Evolutionary conservation across 78 protist species (phyloP).

Genomic region (Salpingoeca rosetta): DNA sequence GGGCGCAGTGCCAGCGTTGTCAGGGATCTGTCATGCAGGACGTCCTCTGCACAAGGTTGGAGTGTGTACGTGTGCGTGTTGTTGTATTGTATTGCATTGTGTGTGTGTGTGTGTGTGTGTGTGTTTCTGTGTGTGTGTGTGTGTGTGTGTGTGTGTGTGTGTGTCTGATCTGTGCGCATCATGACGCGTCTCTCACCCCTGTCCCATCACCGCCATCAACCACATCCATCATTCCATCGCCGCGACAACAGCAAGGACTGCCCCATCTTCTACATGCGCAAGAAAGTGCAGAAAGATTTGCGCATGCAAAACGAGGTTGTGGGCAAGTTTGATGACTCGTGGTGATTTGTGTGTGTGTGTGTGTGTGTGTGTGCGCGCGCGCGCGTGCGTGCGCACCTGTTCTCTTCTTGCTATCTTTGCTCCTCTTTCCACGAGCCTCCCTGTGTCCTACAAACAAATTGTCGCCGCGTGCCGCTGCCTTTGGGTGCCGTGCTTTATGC

Average conservation of each 20-base stretch:
- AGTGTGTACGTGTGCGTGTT: background rate
- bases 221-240: no score
- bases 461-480: background rate
- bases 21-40: constrained; percentile 65
- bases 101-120: no score
- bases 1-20: constrained; percentile 99
- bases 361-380: background rate
- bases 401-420: background rate
- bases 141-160: background rate
- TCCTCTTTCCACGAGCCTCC: background rate
- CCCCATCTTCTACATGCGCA: constrained; percentile 95
- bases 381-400: background rate
- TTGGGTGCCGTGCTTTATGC: background rate
- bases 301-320: constrained; percentile 51
- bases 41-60: constrained; percentile 57
- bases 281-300: constrained; percentile 87
- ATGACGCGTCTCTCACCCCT: constrained; percentile 13
- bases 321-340: constrained; percentile 65
- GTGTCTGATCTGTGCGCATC: constrained; percentile 19
- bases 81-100: no score
- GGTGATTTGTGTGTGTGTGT: constrained; percentile 38
- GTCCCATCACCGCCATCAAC: no score
- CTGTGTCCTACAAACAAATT: background rate
- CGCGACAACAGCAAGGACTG: constrained; percentile 66
- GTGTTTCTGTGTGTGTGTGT: no score